Evolutionary conservation across 768 basidiomycete species (phyloP), one percentile per base, ranked within the genome.

Genomic region (Podaxis sp.): DNA sequence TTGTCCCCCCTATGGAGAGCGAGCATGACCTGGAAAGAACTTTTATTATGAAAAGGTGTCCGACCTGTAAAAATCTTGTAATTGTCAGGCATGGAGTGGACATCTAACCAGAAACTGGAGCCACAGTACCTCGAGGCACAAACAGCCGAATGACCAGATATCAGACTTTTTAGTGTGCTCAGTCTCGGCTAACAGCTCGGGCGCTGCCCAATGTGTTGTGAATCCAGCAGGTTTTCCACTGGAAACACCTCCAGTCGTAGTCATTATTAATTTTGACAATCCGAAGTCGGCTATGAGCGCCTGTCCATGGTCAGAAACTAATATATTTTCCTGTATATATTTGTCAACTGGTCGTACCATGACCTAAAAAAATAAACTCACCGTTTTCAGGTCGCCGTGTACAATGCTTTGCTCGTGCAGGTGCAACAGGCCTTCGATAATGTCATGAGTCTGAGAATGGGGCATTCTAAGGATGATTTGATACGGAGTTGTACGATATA

Each of bases 321-420:
- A 13, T 9, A 59, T 13, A 38, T 59, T 59, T 38, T 39, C 17
- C 58, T 59, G 36, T 36, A 17, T 4, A 33, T 26, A 6, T 12
- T 7, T 8, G 8, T 38, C 24, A n/a, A 39, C 3, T 19, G 15
- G 15, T 40, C 4, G 7, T 12, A 44, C 36, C 19, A 9, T 39
- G 5, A 26, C 22, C 22, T 4, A 1, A 4, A 24, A 38, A 28
- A n/a, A 36, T 6, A 8, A 7, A 19, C 49, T 12, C 26, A 63
- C 56, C 12, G 30, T 33, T 44, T 63, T 63, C 11, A 59, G 38
- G 24, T 58, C 57, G 4, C 63, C 57, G 30, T 63, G 63, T 17
- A 58, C 36, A 4, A 63, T 42, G 2, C 38, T 33, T 17, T 13
- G n/a, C 9, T 42, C 17, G 38, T 63, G 63, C 9, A 63, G 38